Evolutionary conservation across 2,329 filamentous ascomycete species (phyloP).

Genomic region (Metarhizium robertsii): DNA sequence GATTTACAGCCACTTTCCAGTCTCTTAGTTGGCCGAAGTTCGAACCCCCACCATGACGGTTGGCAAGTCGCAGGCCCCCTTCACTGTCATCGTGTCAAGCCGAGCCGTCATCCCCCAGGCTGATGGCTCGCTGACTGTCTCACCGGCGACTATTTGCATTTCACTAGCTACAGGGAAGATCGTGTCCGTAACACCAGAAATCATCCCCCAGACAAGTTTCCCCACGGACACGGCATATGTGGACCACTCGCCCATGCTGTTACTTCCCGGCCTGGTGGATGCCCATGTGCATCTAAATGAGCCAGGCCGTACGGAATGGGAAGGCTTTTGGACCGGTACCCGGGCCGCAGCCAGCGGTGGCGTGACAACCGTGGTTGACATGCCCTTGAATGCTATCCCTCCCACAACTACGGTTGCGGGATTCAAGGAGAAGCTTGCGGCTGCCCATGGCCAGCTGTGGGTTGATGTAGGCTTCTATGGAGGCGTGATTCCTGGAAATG

Average conservation of each 20-base stretch:
- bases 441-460: slow-evolving; percentile 85
- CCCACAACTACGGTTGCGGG: slow-evolving; percentile 84
- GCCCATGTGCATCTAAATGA: slow-evolving; percentile 98
- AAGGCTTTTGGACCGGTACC: slow-evolving; percentile 93
- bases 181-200: slow-evolving; percentile 58
- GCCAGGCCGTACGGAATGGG: slow-evolving; percentile 94
- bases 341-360: slow-evolving; percentile 89
- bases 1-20: neutral
- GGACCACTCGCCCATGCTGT: slow-evolving; percentile 74
- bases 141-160: slow-evolving; percentile 74
- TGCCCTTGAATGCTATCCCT: slow-evolving; percentile 95
- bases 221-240: slow-evolving; percentile 63
- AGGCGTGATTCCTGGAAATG: slow-evolving; percentile 86
- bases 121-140: slow-evolving; percentile 52
- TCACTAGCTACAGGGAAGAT: slow-evolving; percentile 79
- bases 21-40: slow-evolving; percentile 2
- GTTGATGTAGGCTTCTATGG: slow-evolving; percentile 99
- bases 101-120: slow-evolving; percentile 70
- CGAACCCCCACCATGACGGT: slow-evolving; percentile 19
- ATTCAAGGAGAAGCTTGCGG: slow-evolving; percentile 75
- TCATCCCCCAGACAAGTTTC: slow-evolving; percentile 70
- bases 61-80: slow-evolving; percentile 19
- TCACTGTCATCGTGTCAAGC: slow-evolving; percentile 75
- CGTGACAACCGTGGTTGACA: slow-evolving; percentile 93
- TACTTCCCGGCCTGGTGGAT: slow-evolving; percentile 88